phyloP scores from a whole-genome alignment of 2,329 filamentous ascomycete species.

The Aureobasidium sp. region DNA sequence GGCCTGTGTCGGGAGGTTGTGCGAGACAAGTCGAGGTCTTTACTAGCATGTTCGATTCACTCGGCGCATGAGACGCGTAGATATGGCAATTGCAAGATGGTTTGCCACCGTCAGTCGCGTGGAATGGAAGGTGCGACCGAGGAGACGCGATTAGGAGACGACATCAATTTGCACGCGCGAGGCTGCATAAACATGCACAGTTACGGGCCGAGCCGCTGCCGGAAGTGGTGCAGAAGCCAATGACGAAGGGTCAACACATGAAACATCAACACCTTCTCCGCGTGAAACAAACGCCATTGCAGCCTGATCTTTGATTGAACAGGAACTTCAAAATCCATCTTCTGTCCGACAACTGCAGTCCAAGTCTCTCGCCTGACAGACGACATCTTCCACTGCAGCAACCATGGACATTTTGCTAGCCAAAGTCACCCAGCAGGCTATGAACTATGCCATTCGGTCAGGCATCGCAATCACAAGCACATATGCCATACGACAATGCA shows the following conservation, averaged over 20 bases:
- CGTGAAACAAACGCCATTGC: conserved; percentile 11
- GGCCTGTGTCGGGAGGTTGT: background rate
- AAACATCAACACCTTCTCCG: conserved; percentile 11
- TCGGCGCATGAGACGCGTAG: conserved; percentile 1
- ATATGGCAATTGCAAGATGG: background rate
- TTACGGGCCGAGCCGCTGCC: background rate
- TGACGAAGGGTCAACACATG: conserved; percentile 7
- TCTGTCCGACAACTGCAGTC: background rate
- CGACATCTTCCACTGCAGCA: background rate
- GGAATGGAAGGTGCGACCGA: conserved; percentile 1
- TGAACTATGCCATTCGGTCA: conserved; percentile 87
- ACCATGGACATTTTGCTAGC: conserved; percentile 65
- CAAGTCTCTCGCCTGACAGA: background rate
- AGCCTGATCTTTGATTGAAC: background rate
- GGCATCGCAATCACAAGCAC: conserved; percentile 78
- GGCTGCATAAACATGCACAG: background rate
- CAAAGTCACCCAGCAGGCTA: conserved; percentile 66
- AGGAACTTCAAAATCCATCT: background rate
- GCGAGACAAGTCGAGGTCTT: background rate
- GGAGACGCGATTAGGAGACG: conserved; percentile 1
- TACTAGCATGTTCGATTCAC: background rate
- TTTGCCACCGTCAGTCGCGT: conserved; percentile 9
- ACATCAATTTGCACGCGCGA: background rate
- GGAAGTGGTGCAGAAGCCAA: background rate
- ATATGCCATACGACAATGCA: conserved; percentile 78